Base-by-base conservation (phyloP, 2,329 filamentous ascomycete genomes). In the Exophiala viscosa region DNA sequence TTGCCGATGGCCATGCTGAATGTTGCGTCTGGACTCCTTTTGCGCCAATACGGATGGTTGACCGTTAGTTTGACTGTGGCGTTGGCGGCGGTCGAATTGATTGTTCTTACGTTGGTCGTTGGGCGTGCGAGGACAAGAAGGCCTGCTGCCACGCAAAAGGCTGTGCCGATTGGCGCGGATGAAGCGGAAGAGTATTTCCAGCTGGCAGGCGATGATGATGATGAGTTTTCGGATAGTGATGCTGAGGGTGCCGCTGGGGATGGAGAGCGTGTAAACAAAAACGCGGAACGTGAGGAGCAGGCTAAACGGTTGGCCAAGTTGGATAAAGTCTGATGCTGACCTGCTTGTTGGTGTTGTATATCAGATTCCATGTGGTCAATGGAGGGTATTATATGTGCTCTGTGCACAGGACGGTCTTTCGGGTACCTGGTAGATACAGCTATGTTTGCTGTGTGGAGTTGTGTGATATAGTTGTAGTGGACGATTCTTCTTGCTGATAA, bases 181-280 rank as follows among this genome's bases (percentile, higher is more conserved):
- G 60, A 59, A 42, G 60, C 50, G 8, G 62, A 62, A 32, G 62
- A 64, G 53, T 63, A 64, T 42, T 63, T 64, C 58, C 59, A 62
- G 42, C 53, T 64, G 9, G 50, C 44, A 14, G 61, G 45, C 8
- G 57, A 60, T 32, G 60, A 63, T 10, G 60, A 60, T n/a, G 55
- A 54, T 20, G 55, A 49, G 11, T 55, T 57, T 5, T 46, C 47
- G 14, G 54, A 43, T 17, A 53, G 57, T 28, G 60, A 59, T n/a
- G 57, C 59, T 13, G 60, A 55, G 9, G 52, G 47, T 32, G 31
- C 43, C 41, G 45, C 42, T 17, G n/a, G 42, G 32, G 39, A 41
- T 14, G 48, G 7, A 35, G 51, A 48, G 10, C 47, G 40, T 4
- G 55, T 51, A n/a, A 50, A 50, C 38, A 57, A 53, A 45, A 48